phyloP scores from a whole-genome alignment of 164 flowering plant species.

The Vitis amurensis region DNA sequence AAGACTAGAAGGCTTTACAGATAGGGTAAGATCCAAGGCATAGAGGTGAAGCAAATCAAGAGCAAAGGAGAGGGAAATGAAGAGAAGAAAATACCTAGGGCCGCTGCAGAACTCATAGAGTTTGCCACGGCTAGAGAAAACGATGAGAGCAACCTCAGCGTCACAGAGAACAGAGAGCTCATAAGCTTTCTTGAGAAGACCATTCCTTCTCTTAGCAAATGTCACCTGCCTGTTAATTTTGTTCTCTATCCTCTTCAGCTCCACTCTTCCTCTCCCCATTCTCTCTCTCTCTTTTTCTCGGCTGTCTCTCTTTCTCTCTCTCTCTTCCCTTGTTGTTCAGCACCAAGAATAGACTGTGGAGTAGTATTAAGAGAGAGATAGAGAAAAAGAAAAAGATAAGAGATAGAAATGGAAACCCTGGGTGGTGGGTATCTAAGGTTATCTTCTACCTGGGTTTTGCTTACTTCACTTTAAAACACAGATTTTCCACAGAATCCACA shows the following conservation, averaged over 20 bases:
- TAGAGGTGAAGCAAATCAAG: background rate
- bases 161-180: constrained; percentile 42
- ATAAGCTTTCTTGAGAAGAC: constrained; percentile 39
- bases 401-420: constrained; percentile 3
- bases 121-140: constrained; percentile 43
- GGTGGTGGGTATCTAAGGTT: background rate
- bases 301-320: constrained; percentile 19
- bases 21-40: background rate
- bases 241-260: constrained; percentile 45
- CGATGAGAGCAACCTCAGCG: constrained; percentile 42
- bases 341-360: background rate
- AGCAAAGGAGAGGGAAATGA: background rate
- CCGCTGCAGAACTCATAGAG: constrained; percentile 43
- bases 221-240: constrained; percentile 44
- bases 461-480: background rate
- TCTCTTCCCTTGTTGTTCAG: background rate
- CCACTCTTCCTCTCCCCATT: constrained; percentile 47
- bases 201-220: constrained; percentile 46
- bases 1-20: too few relatives aligned
- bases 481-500: background rate
- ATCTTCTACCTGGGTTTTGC: background rate
- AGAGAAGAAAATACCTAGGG: constrained; percentile 19
- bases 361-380: background rate
- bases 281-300: constrained; percentile 16
- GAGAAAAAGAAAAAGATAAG: background rate